Percentiles rank a stretch among this genome's conserved stretches.
Evolutionary conservation across 1,284 basidiomycete species (phyloP).

Genomic region (Bondarzewia mesenterica): DNA sequence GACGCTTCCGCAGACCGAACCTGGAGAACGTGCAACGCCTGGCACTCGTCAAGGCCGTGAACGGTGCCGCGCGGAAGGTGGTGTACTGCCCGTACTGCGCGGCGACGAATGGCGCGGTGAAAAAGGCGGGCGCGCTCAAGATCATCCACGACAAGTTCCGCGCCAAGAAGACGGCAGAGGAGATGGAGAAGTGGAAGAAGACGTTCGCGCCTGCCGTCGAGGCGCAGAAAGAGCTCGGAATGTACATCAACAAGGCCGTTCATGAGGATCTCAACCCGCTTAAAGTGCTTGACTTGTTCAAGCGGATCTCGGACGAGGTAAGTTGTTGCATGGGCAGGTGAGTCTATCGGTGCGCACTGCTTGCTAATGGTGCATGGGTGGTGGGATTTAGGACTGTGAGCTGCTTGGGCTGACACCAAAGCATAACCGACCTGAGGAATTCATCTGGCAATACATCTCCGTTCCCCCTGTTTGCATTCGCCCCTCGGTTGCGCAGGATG

Average conservation of each 20-base stretch:
- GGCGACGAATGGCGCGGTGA: conserved; percentile 91
- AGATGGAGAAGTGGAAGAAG: conserved; percentile 83
- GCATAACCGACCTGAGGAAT: conserved; percentile 92
- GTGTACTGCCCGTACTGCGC: conserved; percentile 93
- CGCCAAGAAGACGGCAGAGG: conserved; percentile 88
- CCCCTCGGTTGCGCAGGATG: conserved; percentile 95
- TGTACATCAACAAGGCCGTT: conserved; percentile 83
- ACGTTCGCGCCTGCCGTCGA: conserved; percentile 81
- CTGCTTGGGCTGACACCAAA: conserved; percentile 86
- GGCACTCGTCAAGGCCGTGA: conserved; percentile 83
- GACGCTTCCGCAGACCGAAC: conserved; percentile 82
- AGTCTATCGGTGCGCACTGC: too few species aligned
- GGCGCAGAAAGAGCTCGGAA: conserved; percentile 80
- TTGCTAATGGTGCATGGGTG: too few species aligned
- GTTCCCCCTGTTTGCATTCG: conserved; percentile 98
- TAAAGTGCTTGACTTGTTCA: conserved; percentile 91
- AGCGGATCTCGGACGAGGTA: conserved; percentile 87
- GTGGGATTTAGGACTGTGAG: conserved; percentile 93
- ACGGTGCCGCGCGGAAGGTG: conserved; percentile 82
- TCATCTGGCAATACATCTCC: conserved; percentile 98
- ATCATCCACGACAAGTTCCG: conserved; percentile 98
- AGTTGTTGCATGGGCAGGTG: neutral
- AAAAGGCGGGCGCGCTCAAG: conserved; percentile 91
- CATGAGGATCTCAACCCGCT: conserved; percentile 94
- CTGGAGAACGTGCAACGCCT: conserved; percentile 94